Evolutionary conservation across 441 rosid genomes (phyloP), one percentile per base, ranked within the genome.

Genomic region (Gossypium aridum): DNA sequence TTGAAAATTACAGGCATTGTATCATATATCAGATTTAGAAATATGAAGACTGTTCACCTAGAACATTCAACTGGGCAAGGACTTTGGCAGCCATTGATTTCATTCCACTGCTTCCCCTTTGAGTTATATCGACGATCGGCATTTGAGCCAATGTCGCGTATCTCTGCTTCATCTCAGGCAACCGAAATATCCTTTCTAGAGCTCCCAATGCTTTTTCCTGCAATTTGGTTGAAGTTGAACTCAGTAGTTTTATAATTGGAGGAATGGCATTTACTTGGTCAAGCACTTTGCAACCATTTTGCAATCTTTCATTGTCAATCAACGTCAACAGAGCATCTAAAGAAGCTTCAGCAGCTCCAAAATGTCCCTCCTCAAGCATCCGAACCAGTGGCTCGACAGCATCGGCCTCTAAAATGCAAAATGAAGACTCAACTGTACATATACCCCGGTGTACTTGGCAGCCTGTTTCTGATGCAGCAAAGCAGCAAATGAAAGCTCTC

Each of bases 291-390:
- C 80, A 67, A 7, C 88, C 83, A 0, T 75, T 47, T 53, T 78
- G 85, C 69, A 78, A 54, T 5, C 57, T 73, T 47, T 77, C 77
- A 12, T 74, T 81, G 3, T 78, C 72, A 39, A 85, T 80, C 79
- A 85, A 70, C 31, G 88, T 85, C 68, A 77, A 66, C 13, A 85
- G 78, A 9, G 88, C 85, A 51, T 85, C 88, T 8, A 82, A 61
- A 31, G 84, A 69, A 67, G 84, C 81, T 63, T 85, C 83, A 25
- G 72, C 56, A 12, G 47, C 77, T 72, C 71, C 85, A 37, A 23
- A 26, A 73, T 85, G 80, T 2, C 51, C 62, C 6, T 82, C 84
- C 16, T 65, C 77, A 0, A 82, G 81, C 26, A 73, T 61, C 70
- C 75, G 73, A 13, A 77, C 83, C 0, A 85, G 76, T 14, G 81